Evolutionary conservation across 768 basidiomycete species (phyloP), one percentile per base, ranked within the genome.

Genomic region (Coprinellus aureogranulatus): DNA sequence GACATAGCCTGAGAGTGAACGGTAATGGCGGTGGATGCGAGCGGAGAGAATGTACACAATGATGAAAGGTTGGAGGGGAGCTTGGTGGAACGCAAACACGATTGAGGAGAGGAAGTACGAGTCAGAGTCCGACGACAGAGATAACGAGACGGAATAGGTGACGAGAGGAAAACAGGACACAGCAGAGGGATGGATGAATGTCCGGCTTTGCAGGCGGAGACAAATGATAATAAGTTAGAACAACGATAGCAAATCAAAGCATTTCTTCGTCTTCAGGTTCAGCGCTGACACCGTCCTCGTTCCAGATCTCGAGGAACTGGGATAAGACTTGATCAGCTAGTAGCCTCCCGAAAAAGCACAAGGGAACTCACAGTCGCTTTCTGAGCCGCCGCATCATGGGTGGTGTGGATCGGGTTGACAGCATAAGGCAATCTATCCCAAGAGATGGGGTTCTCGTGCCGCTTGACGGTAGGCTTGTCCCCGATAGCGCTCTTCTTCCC

Each of bases 401-500:
- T 77, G 2, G 86, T 87, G 14, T 82, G 62, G 12, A 94, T 77
- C 3, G 87, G 81, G 27, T 66, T 66, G 14, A 73, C 78, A 0
- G 87, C 90, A 62, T 81, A 92, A 2, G 88, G 86, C 51, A 95
- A 71, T 18, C 89, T 81, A 25, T 85, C 82, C 88, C 92, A 92
- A 27, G 81, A 78, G 39, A 93, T 81, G 5, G 82, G 81, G 40
- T 77, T 72, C 2, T 86, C 83, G 62, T 86, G 76, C 26, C 84
- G 83, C 63, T 83, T 85, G 2, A 76, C 69, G 4, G 87, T 90
- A 14, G 89, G 81, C 66, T 87, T 90, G 70, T 99, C 96, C 1
- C 95, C 95, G 2, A 89, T 69, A 0, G 91, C 85, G 54, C 86
- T 92, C 74, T 98, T 98, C 81, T 98, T 98, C 20, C 89, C 89